Conservation (phyloP, 192 early-diverging fungal genomes). For the Funneliformis mosseae region DNA sequence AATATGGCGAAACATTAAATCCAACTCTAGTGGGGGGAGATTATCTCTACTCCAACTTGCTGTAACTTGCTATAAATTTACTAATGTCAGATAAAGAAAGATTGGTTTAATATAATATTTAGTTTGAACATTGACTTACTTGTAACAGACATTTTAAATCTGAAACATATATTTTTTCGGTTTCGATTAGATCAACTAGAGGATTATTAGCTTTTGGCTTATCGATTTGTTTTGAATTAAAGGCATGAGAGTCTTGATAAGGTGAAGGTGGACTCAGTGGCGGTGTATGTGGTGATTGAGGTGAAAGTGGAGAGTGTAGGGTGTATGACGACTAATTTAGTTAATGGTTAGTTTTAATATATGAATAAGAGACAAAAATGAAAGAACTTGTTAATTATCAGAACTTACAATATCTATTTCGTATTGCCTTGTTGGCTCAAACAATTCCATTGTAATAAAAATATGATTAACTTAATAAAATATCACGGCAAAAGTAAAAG, state of each 20-base stretch:
- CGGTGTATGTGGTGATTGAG: not conserved
- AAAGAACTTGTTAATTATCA: not conserved
- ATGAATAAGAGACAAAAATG: not conserved
- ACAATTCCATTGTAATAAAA: not conserved
- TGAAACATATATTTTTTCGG: not conserved
- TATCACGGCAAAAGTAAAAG: too few relatives aligned
- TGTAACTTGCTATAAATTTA: not conserved
- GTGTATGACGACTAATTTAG: not conserved
- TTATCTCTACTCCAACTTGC: not conserved
- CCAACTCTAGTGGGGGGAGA: constrained; percentile 33
- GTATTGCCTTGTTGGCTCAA: not conserved
- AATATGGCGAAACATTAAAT: constrained; percentile 48
- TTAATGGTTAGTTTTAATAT: not conserved
- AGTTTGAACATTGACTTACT: not conserved
- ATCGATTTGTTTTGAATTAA: too few relatives aligned
- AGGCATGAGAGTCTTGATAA: not conserved
- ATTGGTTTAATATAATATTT: not conserved
- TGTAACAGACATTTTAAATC: constrained; percentile 5
- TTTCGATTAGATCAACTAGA: not conserved
- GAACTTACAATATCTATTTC: not conserved
- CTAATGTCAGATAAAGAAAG: not conserved
- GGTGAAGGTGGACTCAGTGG: not conserved
- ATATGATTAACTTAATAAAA: not conserved
- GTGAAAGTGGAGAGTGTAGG: not conserved
- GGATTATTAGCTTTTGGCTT: not conserved